Conservation (phyloP, 352 stramenopile species). For the Phytophthora idaei region DNA sequence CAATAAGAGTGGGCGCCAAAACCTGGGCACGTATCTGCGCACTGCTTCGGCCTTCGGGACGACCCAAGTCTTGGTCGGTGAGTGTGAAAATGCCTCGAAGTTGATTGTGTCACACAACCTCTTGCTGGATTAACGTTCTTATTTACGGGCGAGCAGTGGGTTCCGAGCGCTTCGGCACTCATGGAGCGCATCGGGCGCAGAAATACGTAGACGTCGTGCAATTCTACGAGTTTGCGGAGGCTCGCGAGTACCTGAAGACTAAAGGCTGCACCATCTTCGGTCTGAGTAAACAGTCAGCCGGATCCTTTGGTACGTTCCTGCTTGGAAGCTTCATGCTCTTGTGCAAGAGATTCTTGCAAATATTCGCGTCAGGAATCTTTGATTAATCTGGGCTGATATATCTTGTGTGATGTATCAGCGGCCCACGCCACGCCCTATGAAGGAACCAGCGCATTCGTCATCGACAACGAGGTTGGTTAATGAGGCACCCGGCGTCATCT, state of each 20-base stretch:
- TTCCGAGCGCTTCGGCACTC: constrained; percentile 76
- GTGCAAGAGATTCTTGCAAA: constrained; percentile 5
- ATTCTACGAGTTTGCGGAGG: constrained; percentile 73
- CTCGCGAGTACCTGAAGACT: constrained; percentile 56
- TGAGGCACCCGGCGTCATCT: constrained; percentile 5
- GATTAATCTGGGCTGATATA: constrained; percentile 12
- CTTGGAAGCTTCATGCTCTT: constrained; percentile 6
- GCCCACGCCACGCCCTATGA: constrained; percentile 53
- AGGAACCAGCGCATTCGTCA: constrained; percentile 70
- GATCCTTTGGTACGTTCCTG: constrained; percentile 36
- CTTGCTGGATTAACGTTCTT: constrained; percentile 7
- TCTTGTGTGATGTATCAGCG: constrained; percentile 38
- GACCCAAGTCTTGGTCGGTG: constrained; percentile 77
- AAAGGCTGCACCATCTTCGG: constrained; percentile 69
- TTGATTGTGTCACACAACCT: not conserved
- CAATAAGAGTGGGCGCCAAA: constrained; percentile 75
- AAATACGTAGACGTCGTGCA: constrained; percentile 83
- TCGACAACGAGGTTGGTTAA: constrained; percentile 72
- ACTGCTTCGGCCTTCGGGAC: constrained; percentile 77
- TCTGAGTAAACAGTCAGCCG: constrained; percentile 34
- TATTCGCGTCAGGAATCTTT: constrained; percentile 3
- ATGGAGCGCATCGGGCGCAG: constrained; percentile 76
- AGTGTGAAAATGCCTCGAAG: constrained; percentile 11
- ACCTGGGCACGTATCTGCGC: constrained; percentile 79
- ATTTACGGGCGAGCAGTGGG: constrained; percentile 48